Evolutionary conservation across 2,329 filamentous ascomycete species (phyloP).

Genomic region (Ascochyta pisi): DNA sequence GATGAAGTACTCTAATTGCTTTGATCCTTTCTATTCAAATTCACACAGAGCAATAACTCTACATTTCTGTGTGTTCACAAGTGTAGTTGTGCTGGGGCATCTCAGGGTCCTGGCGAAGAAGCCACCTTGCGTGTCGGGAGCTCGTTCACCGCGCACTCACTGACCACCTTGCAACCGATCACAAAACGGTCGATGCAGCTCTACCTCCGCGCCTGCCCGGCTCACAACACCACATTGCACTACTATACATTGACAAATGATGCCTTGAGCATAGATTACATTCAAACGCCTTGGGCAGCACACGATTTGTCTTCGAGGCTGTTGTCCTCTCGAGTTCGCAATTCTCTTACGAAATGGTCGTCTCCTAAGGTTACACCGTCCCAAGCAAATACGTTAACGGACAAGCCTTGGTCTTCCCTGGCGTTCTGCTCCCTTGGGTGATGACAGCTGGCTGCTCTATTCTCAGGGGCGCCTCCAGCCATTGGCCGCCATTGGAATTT

Average conservation of each 20-base stretch:
- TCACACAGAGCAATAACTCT: not conserved
- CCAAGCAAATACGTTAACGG: conserved; percentile 10
- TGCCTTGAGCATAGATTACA: not conserved
- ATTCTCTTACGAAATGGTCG: conserved; percentile 10
- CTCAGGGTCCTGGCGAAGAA: conserved; percentile 24
- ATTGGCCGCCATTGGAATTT: not conserved
- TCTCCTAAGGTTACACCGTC: conserved; percentile 19
- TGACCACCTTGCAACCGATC: conserved; percentile 20
- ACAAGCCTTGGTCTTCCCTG: conserved; percentile 16
- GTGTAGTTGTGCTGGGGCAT: conserved; percentile 7
- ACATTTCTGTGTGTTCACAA: not conserved
- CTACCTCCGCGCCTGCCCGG: conserved; percentile 5
- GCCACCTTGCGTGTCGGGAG: conserved; percentile 25
- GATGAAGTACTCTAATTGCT: not conserved
- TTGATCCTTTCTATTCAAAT: not conserved
- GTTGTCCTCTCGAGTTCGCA: not conserved
- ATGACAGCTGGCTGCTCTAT: not conserved
- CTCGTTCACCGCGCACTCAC: conserved; percentile 22
- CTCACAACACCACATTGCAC: not conserved
- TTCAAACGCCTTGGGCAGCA: not conserved
- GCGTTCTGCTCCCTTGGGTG: conserved; percentile 10
- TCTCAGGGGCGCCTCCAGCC: not conserved
- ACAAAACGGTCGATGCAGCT: conserved; percentile 5
- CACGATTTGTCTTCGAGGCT: not conserved
- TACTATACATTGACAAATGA: not conserved